Conservation (phyloP, 176 grass and related monocot genomes). For the Oryza coarctata region DNA sequence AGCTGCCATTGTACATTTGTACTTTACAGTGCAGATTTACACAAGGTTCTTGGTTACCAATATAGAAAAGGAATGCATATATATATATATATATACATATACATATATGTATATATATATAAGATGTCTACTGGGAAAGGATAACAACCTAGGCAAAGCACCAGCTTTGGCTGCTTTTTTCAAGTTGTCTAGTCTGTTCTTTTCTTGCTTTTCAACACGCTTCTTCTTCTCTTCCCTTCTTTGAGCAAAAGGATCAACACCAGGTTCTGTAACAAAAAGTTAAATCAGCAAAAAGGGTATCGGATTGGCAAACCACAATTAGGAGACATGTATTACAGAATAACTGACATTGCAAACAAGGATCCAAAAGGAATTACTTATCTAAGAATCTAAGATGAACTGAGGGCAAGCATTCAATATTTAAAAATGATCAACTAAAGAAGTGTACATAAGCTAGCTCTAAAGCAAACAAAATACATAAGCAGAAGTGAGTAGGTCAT, state of each 20-base stretch:
- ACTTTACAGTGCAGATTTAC: background rate
- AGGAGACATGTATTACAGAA: background rate
- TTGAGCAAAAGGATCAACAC: slow-evolving; percentile 84
- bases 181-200: slow-evolving; percentile 81
- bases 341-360: background rate
- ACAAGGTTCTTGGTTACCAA: background rate
- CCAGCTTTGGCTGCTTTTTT: slow-evolving; percentile 84
- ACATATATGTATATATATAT: background rate
- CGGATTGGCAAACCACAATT: background rate
- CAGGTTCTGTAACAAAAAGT: slow-evolving; percentile 54
- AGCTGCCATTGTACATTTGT: background rate
- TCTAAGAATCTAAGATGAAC: background rate
- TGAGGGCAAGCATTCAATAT: background rate
- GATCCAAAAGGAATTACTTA: background rate
- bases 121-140: background rate
- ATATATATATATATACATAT: background rate
- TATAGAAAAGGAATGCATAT: background rate
- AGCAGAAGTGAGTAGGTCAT: background rate
- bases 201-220: slow-evolving; percentile 84
- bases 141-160: slow-evolving; percentile 75
- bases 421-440: background rate
- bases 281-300: background rate
- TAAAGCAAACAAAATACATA: background rate
- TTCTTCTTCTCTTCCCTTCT: slow-evolving; percentile 86
- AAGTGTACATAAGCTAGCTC: background rate